phyloP scores from a whole-genome alignment of 2,329 filamentous ascomycete genomes.

The Dactylellina cionopaga region DNA sequence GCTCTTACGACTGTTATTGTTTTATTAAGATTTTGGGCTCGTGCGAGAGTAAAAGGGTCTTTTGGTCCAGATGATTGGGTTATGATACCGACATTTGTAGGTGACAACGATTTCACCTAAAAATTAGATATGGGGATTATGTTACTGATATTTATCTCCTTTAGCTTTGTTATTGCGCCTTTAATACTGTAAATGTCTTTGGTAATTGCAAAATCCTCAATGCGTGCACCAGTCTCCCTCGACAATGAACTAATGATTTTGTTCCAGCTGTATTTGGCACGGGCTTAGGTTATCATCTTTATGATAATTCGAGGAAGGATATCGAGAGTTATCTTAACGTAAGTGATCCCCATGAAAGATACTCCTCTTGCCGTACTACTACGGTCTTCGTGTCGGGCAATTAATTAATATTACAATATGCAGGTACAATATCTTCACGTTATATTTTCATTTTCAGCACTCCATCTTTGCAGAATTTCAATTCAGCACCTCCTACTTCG shows the following conservation, averaged over 20 bases:
- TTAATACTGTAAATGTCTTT: constrained; percentile 31
- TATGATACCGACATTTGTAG: constrained; percentile 46
- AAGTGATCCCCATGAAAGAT: not conserved
- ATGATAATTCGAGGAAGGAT: constrained; percentile 38
- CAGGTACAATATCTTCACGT: constrained; percentile 43
- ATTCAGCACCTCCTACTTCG: constrained; percentile 44
- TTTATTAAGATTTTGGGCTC: constrained; percentile 22
- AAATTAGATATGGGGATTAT: no score
- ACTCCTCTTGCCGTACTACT: no score
- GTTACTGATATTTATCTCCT: not conserved
- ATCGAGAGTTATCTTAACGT: constrained; percentile 31
- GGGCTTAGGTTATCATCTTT: constrained; percentile 37
- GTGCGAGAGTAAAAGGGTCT: constrained; percentile 15
- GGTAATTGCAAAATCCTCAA: not conserved
- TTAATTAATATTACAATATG: no score
- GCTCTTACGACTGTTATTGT: constrained; percentile 28
- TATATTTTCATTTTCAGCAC: constrained; percentile 39
- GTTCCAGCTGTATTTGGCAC: constrained; percentile 29
- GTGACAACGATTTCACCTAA: not conserved
- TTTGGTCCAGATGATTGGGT: constrained; percentile 45
- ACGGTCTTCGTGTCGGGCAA: no score
- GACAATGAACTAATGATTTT: not conserved
- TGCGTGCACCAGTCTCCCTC: not conserved
- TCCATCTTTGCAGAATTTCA: constrained; percentile 44
- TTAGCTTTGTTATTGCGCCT: constrained; percentile 21